These are phyloP conservation scores for Fonsecaea nubica DNA, from an alignment of 2,329 filamentous ascomycete genomes.

Conservation along the genomic window DNA sequence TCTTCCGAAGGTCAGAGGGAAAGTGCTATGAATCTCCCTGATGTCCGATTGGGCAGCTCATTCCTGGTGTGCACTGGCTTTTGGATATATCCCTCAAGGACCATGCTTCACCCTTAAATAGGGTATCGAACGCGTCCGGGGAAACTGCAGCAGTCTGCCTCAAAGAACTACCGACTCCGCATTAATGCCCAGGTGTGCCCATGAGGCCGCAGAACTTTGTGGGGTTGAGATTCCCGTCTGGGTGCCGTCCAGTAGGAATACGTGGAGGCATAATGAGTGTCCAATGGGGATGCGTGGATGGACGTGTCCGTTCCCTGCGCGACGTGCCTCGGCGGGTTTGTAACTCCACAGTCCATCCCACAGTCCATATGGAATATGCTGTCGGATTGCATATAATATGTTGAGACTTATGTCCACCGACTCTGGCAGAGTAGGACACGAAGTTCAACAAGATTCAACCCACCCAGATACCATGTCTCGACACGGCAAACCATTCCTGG, in stretches of 20 bases:
- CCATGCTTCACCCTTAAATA: not conserved
- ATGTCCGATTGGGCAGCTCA: not conserved
- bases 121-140: conserved; percentile 6
- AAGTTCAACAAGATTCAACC: conserved; percentile 1
- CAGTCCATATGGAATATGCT: not conserved
- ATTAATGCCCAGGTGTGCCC: not conserved
- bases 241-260: conserved; percentile 25
- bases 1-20: not conserved
- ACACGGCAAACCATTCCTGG: conserved; percentile 27
- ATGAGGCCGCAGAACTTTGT: conserved; percentile 5
- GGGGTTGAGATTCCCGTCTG: not conserved
- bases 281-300: conserved; percentile 16
- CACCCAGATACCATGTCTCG: conserved; percentile 17
- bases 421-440: not conserved
- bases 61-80: not conserved
- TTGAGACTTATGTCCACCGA: not conserved
- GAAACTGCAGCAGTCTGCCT: not conserved
- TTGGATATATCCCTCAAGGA: not conserved
- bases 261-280: conserved; percentile 3
- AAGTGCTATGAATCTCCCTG: not conserved
- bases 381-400: conserved; percentile 3
- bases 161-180: not conserved
- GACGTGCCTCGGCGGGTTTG: conserved; percentile 4
- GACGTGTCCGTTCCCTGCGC: not conserved
- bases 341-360: not conserved